Conservation (phyloP, 306 rosid species). For the Fragaria iinumae region DNA sequence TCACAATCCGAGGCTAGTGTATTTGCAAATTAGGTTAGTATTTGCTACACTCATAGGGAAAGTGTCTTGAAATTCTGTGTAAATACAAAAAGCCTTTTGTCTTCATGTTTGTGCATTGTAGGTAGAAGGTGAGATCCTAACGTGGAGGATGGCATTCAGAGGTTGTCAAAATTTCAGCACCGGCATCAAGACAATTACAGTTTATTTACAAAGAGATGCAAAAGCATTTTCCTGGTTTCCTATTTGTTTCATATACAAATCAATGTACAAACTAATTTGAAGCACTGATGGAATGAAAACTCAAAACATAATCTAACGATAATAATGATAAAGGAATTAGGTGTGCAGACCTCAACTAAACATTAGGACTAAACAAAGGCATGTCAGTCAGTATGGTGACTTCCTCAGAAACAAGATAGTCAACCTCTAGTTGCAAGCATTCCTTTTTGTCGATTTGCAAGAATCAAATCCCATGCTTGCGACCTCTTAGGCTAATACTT, state of each 20-base stretch:
- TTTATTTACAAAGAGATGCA: background rate
- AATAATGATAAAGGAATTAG: slow-evolving; percentile 19
- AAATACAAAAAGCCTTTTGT: background rate
- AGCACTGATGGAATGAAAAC: slow-evolving; percentile 30
- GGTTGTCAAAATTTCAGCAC: background rate
- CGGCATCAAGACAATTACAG: background rate
- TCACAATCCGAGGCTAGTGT: background rate
- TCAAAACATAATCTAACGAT: slow-evolving; percentile 11
- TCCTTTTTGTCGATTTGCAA: slow-evolving; percentile 12
- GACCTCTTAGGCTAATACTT: slow-evolving; percentile 4
- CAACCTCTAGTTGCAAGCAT: slow-evolving; percentile 5
- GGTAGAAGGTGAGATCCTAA: background rate
- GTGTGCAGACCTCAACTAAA: slow-evolving; percentile 24
- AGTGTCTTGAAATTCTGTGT: background rate
- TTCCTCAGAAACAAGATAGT: slow-evolving; percentile 29
- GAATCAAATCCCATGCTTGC: slow-evolving; percentile 13
- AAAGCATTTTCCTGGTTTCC: background rate
- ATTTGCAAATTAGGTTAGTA: background rate
- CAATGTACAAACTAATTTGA: slow-evolving; percentile 49
- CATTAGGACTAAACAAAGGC: slow-evolving; percentile 20
- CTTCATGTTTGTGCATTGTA: background rate
- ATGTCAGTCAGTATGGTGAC: slow-evolving; percentile 13
- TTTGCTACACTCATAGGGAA: background rate
- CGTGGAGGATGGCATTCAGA: background rate
- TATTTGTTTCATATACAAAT: slow-evolving; percentile 59